Percentiles rank a stretch among this genome's conserved stretches.
These are phyloP conservation scores for Talaromyces rugulosus DNA, from an alignment of 2,329 filamentous ascomycete genomes.

Conservation along the genomic window DNA sequence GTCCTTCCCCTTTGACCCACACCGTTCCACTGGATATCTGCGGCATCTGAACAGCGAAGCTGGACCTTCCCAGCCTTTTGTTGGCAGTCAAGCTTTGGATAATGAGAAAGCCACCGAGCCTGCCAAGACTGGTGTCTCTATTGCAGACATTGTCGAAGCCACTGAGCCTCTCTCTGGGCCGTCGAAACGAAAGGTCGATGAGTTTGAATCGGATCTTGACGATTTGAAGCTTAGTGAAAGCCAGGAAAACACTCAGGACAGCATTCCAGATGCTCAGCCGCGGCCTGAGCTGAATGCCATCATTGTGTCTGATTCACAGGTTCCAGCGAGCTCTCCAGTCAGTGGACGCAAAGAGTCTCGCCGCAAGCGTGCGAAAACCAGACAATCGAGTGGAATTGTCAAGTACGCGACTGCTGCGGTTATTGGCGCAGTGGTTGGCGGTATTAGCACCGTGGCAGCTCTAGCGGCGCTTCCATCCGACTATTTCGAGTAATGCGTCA, in stretches of 20 bases:
- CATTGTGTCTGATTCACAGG: conserved; percentile 15
- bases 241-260: conserved; percentile 1
- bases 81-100: not conserved
- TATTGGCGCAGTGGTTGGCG: conserved; percentile 38
- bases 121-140: conserved; percentile 14
- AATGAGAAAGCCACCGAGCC: not conserved
- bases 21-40: conserved; percentile 7
- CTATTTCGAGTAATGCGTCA: conserved; percentile 28
- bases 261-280: conserved; percentile 23
- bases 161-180: not conserved
- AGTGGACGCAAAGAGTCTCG: conserved; percentile 19
- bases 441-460: conserved; percentile 36
- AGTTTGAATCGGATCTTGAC: conserved; percentile 19
- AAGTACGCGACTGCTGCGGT: conserved; percentile 38
- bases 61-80: not conserved
- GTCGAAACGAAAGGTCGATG: conserved; percentile 28
- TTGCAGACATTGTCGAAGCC: conserved; percentile 17
- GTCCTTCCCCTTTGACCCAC: conserved; percentile 8
- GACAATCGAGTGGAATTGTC: conserved; percentile 19
- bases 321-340: conserved; percentile 12
- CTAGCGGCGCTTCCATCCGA: conserved; percentile 40
- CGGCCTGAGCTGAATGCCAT: conserved; percentile 11
- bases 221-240: conserved; percentile 1
- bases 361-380: conserved; percentile 25
- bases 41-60: not conserved